phyloP scores from a whole-genome alignment of 1,284 basidiomycete genomes.

The Moniliella sp. region DNA sequence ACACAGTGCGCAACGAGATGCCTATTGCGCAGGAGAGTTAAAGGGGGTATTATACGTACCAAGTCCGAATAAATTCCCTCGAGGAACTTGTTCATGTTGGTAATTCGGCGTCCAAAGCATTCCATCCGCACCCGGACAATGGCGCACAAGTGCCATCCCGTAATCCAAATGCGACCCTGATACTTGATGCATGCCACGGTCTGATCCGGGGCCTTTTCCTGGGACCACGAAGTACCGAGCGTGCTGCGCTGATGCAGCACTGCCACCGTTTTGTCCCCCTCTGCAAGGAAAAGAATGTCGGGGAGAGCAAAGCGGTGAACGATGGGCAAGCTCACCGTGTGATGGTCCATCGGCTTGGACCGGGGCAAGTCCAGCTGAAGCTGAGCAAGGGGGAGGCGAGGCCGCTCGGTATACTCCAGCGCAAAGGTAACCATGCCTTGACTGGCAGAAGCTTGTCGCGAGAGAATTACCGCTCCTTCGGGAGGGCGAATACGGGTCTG shows the following conservation, averaged over 20 bases:
- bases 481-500: no score
- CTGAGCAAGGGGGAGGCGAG: no score
- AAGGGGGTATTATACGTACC: neutral
- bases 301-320: conserved; percentile 1
- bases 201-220: neutral
- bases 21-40: neutral
- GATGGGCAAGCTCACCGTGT: conserved; percentile 2
- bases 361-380: no score
- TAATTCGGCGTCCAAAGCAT: neutral
- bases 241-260: neutral
- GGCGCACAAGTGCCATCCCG: conserved; percentile 1
- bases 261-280: neutral
- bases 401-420: no score
- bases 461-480: no score
- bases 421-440: no score
- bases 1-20: neutral
- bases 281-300: neutral
- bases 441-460: no score
- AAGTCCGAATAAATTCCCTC: conserved; percentile 1
- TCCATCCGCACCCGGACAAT: conserved; percentile 2
- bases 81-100: conserved; percentile 1
- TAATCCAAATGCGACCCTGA: conserved; percentile 1
- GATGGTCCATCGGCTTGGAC: no score
- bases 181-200: neutral
- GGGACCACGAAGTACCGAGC: neutral